phyloP scores from a whole-genome alignment of 106 monocot genomes.

The Acorus calamus region DNA sequence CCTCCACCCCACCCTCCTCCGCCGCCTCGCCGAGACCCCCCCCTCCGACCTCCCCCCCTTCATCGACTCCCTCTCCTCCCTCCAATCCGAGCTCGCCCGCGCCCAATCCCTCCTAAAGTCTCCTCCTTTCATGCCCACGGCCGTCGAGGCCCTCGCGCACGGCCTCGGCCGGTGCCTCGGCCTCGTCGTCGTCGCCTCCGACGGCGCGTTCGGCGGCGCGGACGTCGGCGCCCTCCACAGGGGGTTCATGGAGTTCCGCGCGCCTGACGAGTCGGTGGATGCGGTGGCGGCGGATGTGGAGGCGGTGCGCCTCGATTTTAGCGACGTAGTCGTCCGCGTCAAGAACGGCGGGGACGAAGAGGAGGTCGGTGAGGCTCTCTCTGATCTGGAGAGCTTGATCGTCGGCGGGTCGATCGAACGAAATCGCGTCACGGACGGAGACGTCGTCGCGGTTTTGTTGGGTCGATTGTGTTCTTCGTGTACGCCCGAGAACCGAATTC shows the following conservation, averaged over 20 bases:
- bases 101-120: too few species aligned
- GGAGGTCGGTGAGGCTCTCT: conserved; percentile 17
- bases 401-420: conserved; percentile 20
- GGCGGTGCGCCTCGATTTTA: conserved; percentile 21
- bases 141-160: conserved; percentile 15
- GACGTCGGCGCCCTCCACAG: conserved; percentile 14
- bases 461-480: conserved; percentile 22
- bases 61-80: too few species aligned
- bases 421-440: conserved; percentile 6
- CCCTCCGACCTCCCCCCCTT: too few species aligned
- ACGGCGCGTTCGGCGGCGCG: conserved; percentile 15
- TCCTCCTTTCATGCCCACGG: neutral
- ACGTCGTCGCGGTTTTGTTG: conserved; percentile 31
- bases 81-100: too few species aligned
- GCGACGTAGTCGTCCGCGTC: conserved; percentile 34
- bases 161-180: conserved; percentile 32
- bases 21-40: too few species aligned
- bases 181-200: conserved; percentile 20
- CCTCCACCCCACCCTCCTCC: too few species aligned
- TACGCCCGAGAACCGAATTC: conserved; percentile 32
- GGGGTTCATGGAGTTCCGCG: conserved; percentile 19
- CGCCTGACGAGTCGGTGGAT: neutral
- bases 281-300: neutral
- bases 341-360: conserved; percentile 33
- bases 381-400: conserved; percentile 27